Conservation (phyloP, 2,329 filamentous ascomycete genomes). For the Fusarium paranaense region DNA sequence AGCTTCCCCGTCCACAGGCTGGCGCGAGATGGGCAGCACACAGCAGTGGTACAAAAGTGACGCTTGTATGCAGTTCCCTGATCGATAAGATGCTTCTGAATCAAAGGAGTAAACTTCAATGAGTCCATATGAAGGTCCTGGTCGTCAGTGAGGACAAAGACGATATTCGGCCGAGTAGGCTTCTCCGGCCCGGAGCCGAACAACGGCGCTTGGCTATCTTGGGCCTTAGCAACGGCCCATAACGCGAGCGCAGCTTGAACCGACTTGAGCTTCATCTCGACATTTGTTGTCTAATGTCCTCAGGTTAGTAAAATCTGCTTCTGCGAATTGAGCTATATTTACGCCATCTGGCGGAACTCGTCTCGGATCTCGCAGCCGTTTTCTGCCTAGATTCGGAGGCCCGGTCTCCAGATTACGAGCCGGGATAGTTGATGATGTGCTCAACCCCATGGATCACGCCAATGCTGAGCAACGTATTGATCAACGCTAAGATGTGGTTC, state of each 20-base stretch:
- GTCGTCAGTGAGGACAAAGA: constrained; percentile 76
- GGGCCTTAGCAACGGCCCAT: neutral
- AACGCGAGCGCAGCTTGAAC: neutral
- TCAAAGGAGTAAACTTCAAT: constrained; percentile 66
- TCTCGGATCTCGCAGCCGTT: constrained; percentile 6
- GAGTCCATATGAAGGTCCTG: constrained; percentile 73
- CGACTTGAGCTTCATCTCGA: neutral
- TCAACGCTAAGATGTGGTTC: neutral
- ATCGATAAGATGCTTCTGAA: constrained; percentile 65
- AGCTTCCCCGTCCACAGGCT: constrained; percentile 70
- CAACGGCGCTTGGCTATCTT: constrained; percentile 7
- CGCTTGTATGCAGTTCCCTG: constrained; percentile 68
- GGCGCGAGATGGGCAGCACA: constrained; percentile 75
- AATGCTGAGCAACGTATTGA: neutral
- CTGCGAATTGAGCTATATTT: neutral
- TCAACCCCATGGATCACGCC: constrained; percentile 13
- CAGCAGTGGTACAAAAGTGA: constrained; percentile 72
- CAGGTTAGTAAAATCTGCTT: neutral
- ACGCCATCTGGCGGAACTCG: neutral
- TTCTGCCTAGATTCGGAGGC: neutral
- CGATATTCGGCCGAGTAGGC: constrained; percentile 61
- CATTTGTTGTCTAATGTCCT: neutral
- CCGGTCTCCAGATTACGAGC: neutral
- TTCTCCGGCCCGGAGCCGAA: neutral
- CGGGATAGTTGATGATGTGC: constrained; percentile 13